Conservation (phyloP, 768 basidiomycete genomes). For the Pulveroboletus sp. region DNA sequence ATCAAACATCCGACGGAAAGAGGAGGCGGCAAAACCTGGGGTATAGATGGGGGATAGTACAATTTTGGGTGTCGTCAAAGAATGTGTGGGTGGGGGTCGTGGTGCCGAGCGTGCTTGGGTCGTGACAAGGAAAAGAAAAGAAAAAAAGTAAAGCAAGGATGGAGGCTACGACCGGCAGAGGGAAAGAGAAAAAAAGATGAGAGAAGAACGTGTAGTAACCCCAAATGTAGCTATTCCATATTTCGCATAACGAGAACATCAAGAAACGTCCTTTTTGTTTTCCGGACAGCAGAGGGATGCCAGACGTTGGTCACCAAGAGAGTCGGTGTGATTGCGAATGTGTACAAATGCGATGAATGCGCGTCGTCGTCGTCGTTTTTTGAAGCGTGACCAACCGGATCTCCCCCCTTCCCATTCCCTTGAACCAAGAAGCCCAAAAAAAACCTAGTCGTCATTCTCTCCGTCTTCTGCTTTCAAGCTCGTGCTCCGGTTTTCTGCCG, state of each 20-base stretch:
- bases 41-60: too few species aligned
- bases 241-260: conserved; percentile 7
- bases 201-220: conserved; percentile 3
- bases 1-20: too few species aligned
- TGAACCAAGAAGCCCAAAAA: conserved; percentile 6
- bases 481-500: conserved; percentile 43
- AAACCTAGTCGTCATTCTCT: conserved; percentile 20
- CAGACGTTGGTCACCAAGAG: background rate
- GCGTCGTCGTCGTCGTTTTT: background rate
- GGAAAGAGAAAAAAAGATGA: background rate
- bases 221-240: conserved; percentile 13
- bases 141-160: background rate
- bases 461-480: conserved; percentile 29
- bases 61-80: too few species aligned
- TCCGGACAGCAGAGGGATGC: conserved; percentile 15
- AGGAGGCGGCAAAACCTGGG: too few species aligned
- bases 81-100: too few species aligned
- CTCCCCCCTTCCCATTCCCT: conserved; percentile 17
- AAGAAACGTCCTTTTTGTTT: conserved; percentile 4
- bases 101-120: background rate
- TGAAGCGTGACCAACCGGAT: background rate
- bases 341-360: conserved; percentile 1
- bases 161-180: background rate
- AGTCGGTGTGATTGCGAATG: background rate
- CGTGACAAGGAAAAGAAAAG: background rate